phyloP scores from a whole-genome alignment of 768 basidiomycete genomes.

The Pisolithus tinctorius region DNA sequence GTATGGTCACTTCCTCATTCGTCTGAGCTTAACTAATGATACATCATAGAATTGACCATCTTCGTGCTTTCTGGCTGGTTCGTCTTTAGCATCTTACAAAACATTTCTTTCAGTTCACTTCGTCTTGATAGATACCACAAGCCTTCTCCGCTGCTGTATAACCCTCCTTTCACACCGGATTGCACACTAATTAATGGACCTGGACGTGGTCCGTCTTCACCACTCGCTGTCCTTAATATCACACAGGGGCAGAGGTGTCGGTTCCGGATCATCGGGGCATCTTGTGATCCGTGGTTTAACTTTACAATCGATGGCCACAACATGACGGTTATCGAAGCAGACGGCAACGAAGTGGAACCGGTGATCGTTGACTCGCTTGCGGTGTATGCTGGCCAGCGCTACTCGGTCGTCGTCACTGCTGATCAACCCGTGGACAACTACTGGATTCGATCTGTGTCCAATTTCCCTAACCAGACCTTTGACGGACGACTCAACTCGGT shows the following conservation, averaged over 20 bases:
- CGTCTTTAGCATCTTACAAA: slow-evolving; percentile 2
- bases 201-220: slow-evolving; percentile 31
- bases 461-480: slow-evolving; percentile 26
- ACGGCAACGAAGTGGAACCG: slow-evolving; percentile 31
- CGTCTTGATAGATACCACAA: slow-evolving; percentile 20
- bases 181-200: slow-evolving; percentile 41
- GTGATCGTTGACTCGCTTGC: slow-evolving; percentile 34
- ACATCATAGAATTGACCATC: slow-evolving; percentile 31
- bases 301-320: slow-evolving; percentile 30
- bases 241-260: slow-evolving; percentile 34
- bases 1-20: slow-evolving; percentile 9
- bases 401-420: slow-evolving; percentile 37
- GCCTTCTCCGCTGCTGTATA: slow-evolving; percentile 10
- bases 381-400: slow-evolving; percentile 38
- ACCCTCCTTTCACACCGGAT: slow-evolving; percentile 23
- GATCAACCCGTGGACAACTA: slow-evolving; percentile 35
- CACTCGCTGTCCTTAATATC: slow-evolving; percentile 35
- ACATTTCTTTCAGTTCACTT: neutral
- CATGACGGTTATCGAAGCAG: slow-evolving; percentile 39
- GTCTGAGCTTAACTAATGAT: neutral
- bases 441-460: slow-evolving; percentile 34
- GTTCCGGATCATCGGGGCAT: slow-evolving; percentile 31
- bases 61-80: slow-evolving; percentile 43
- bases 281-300: slow-evolving; percentile 26
- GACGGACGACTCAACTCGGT: slow-evolving; percentile 30